Evolutionary conservation across 2,329 filamentous ascomycete genomes (phyloP), one percentile per base, ranked within the genome.

Genomic region (Neocatenulostroma microsporum): DNA sequence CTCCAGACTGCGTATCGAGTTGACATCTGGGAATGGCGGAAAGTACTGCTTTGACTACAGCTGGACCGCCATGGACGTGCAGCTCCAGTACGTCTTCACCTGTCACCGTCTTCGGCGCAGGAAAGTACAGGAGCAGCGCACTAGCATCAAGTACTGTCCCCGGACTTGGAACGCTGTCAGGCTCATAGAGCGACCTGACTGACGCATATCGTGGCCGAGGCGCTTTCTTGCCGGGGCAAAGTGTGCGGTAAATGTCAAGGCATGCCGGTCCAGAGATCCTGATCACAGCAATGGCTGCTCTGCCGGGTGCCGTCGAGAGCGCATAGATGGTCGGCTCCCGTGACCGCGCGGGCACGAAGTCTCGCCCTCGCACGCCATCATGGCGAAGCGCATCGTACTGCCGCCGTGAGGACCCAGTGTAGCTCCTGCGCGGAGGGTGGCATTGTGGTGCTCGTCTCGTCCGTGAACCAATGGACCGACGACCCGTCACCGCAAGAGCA

Each of bases 51-150:
- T 84, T 87, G 29, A 95, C 82, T 5, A 91, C 87, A 2, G 91
- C 91, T 3, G 80, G 73, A 0, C 91, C 89, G 20, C 91, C 91
- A 54, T 98, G 91, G n/a, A 95, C 74, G 53, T 98, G 91, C 4
- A 98, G 63, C 58, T 98, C 91, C 2, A 98, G 72, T 1, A 96
- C 71, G 55, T 95, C 86, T 57, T 96, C 88, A 20, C 91, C 91
- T 0, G 91, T 98, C 7, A 85, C 86, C 0, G 87, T 94, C 32
- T 75, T 74, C 0, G 89, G 88, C 0, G 68, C 71, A 0, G 85
- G 83, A 48, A 96, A 94, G 62, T 82, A 84, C 19, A 96, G 72
- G 2, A 94, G 70, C 10, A 96, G 62, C 1, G 91, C 84, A 34
- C 79, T 76, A 0, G 86, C 76, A 56, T 98, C 91, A 17, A 85